These are phyloP conservation scores for Dillenia turbinata DNA, from an alignment of 164 flowering plant genomes.

Conservation along the genomic window DNA sequence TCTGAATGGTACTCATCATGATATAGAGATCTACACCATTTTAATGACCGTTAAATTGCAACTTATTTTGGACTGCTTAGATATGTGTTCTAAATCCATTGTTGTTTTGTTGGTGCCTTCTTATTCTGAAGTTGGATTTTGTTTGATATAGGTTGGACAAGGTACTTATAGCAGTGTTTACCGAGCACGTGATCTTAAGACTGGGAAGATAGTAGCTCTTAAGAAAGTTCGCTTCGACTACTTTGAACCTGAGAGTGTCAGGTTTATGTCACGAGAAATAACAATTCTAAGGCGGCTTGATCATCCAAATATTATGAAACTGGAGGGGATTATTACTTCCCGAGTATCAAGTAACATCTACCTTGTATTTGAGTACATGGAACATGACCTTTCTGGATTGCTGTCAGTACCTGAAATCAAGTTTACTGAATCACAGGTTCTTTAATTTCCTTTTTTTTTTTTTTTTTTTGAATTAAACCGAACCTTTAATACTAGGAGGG, in stretches of 20 bases:
- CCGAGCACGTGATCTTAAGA: slow-evolving; percentile 64
- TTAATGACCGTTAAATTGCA: too few relatives aligned
- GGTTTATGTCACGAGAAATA: slow-evolving; percentile 96
- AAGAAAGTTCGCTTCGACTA: slow-evolving; percentile 90
- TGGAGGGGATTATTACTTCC: slow-evolving; percentile 85
- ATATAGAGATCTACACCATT: too few relatives aligned
- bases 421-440: slow-evolving; percentile 82
- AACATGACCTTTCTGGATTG: slow-evolving; percentile 90
- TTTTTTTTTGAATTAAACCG: neutral
- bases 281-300: slow-evolving; percentile 76
- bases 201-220: slow-evolving; percentile 71
- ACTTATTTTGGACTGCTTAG: too few relatives aligned
- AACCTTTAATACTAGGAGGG: too few relatives aligned
- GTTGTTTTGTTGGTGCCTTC: too few relatives aligned
- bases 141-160: slow-evolving; percentile 67
- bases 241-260: slow-evolving; percentile 82
- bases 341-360: slow-evolving; percentile 70
- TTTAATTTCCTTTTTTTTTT: slow-evolving; percentile 6
- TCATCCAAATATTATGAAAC: slow-evolving; percentile 81
- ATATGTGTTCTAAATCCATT: too few relatives aligned
- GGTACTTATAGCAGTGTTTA: slow-evolving; percentile 94
- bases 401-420: slow-evolving; percentile 64
- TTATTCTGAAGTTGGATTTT: too few relatives aligned
- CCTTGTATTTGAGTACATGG: slow-evolving; percentile 97
- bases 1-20: too few relatives aligned